Base-by-base conservation (phyloP, 1,284 basidiomycete genomes). In the Xerocomus subilludens region DNA sequence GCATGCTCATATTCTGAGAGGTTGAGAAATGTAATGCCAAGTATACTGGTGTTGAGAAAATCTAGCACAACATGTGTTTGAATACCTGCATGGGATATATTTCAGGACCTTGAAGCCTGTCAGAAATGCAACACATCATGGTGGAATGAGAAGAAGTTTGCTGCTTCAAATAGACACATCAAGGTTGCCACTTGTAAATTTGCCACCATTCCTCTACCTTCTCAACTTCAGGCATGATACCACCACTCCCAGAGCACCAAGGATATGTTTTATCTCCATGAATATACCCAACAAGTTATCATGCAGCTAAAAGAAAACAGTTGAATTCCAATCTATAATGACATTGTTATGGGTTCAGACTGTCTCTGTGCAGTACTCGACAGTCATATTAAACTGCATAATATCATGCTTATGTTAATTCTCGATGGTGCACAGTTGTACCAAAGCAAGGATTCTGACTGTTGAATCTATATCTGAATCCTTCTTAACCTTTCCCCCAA, bases 141-240 rank as follows among this genome's bases (percentile, higher is more conserved):
- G n/a, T n/a, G n/a, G n/a, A n/a, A n/a, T n/a, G n/a, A n/a, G n/a
- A n/a, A n/a, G n/a, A n/a, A n/a, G n/a, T n/a, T n/a, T n/a, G n/a
- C n/a, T n/a, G n/a, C n/a, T n/a, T n/a, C n/a, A n/a, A n/a, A n/a
- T n/a, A n/a, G n/a, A n/a, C n/a, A n/a, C n/a, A 20, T 51, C 5
- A 70, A 76, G 33, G 64, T 76, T 6, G 70, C 82, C 1, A 70
- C 65, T 3, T 78, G 80, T 35, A 75, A 81, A 13, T 86, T 85
- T 70, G 77, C 75, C 16, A 85, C 82, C 0, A 79, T 72, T n/a
- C 53, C 62, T 2, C 38, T 72, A n/a, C 42, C 53, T 9, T 53
- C 62, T 16, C 66, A 72, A 13, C 8, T 72, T 3, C 66, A 72
- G 23, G 66, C 60, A 2, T 35, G 38, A 10, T 65, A 55, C 13